phyloP scores from a whole-genome alignment of 495 filamentous ascomycete genomes.

The Trichoderma parareesei region DNA sequence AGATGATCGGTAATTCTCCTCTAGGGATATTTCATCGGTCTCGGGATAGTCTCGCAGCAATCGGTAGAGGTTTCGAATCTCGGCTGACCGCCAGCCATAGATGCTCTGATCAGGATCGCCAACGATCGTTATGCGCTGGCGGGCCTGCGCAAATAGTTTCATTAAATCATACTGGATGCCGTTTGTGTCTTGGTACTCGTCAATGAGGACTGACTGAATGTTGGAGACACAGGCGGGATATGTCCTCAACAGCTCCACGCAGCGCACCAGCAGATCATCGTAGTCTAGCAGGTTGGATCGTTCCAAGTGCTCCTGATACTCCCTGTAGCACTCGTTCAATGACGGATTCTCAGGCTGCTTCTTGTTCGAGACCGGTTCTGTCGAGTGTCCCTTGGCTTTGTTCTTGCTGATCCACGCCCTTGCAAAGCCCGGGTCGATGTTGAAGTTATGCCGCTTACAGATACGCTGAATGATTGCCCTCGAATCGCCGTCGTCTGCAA shows the following conservation, averaged over 20 bases:
- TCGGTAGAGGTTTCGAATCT: conserved; percentile 78
- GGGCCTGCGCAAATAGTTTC: conserved; percentile 70
- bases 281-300: conserved; percentile 86
- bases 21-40: conserved; percentile 75
- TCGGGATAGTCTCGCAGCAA: conserved; percentile 70
- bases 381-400: conserved; percentile 64
- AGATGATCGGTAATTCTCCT: conserved; percentile 93
- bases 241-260: conserved; percentile 67
- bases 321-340: conserved; percentile 63
- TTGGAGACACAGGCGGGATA: conserved; percentile 84
- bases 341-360: conserved; percentile 42
- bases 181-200: conserved; percentile 99
- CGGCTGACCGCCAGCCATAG: conserved; percentile 94
- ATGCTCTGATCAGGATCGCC: conserved; percentile 98
- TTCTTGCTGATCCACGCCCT: conserved; percentile 73
- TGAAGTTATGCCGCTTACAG: conserved; percentile 59
- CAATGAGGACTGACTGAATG: conserved; percentile 85
- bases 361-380: conserved; percentile 18
- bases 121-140: conserved; percentile 79
- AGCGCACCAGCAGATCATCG: conserved; percentile 84
- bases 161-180: conserved; percentile 91
- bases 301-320: conserved; percentile 69
- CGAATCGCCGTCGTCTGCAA: conserved; percentile 82
- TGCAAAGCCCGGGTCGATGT: conserved; percentile 61
- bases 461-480: conserved; percentile 71